Evolutionary conservation across 768 basidiomycete genomes (phyloP), one percentile per base, ranked within the genome.

Genomic region (Filobasidium wieringae): DNA sequence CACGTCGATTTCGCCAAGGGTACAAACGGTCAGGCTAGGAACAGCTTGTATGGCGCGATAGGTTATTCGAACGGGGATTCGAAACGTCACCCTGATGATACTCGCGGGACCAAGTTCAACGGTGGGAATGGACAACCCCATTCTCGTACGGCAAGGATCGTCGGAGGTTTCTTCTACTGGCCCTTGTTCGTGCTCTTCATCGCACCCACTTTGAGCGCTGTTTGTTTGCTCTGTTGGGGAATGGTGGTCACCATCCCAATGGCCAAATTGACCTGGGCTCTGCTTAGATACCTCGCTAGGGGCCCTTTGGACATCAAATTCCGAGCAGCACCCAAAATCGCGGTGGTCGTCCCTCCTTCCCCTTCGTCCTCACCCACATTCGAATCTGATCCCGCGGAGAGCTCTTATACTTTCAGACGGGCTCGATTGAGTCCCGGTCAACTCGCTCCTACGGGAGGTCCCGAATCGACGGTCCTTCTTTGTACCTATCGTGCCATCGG

Each of bases 231-330:
- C 52, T 97, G 95, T 76, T 99, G 92, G 91, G 90, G 80, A n/a
- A 79, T 90, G 60, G 84, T 99, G 60, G 79, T 99, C 70, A 87
- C 92, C 57, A 87, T 99, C 63, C 95, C 95, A 3, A 99, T 99
- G 95, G 95, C 92, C 31, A 93, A 86, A 72, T 80, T 99, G 51
- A 88, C 84, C 64, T 97, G 93, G 93, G 88, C 83, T n/a, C 80
- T 99, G 41, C 79, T 97, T 69, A 83, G 84, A 45, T 80, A 87
- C 71, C 79, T 99, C 51, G 83, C 84, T 68, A 74, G 79, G 53
- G 83, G 84, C 60, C 91, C 95, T 0, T 83, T 84, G 30, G 79
- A 80, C 37, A 85, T 99, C 63, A 87, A 93, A 54, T 97, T 99
- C 77, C 91, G 91, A 64, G 82, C 90, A 3, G 86, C 95, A 8